Evolutionary conservation across 2,329 filamentous ascomycete genomes (phyloP).

Genomic region (Fusarium sp.): DNA sequence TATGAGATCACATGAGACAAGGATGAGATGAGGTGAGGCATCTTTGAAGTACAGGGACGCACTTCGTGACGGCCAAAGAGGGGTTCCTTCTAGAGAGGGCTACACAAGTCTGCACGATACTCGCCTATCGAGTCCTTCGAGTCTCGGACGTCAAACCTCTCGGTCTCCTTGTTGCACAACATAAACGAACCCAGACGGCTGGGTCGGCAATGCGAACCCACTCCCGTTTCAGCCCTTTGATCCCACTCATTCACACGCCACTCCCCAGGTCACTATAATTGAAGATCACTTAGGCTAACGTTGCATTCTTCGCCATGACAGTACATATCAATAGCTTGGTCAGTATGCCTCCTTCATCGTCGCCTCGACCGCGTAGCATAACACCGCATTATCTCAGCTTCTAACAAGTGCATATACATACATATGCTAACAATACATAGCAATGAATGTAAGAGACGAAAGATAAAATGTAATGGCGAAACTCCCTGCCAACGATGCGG

Average conservation of each 20-base stretch:
- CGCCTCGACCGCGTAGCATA: background rate
- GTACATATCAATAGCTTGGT: slow-evolving; percentile 72
- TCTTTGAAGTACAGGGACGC: background rate
- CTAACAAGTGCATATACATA: background rate
- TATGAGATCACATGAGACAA: slow-evolving; percentile 16
- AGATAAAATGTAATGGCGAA: slow-evolving; percentile 79
- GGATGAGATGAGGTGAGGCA: background rate
- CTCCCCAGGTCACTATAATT: background rate
- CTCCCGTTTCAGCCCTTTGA: background rate
- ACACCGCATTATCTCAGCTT: background rate
- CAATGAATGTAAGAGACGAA: slow-evolving; percentile 79
- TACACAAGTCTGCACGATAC: background rate
- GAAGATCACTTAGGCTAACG: slow-evolving; percentile 28
- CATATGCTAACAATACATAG: slow-evolving; percentile 49
- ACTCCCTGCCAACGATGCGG: slow-evolving; percentile 73
- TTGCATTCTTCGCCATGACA: slow-evolving; percentile 37
- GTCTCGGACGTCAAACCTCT: background rate
- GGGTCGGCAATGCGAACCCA: background rate
- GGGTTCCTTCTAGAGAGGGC: background rate
- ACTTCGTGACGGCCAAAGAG: background rate
- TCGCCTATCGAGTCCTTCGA: slow-evolving; percentile 15
- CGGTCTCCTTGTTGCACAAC: slow-evolving; percentile 18
- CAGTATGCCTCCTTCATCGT: slow-evolving; percentile 41
- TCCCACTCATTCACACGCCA: background rate
- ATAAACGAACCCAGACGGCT: slow-evolving; percentile 1